Conservation (phyloP, 371 early-diverging fungal species). For the Rhizopus sp. region DNA sequence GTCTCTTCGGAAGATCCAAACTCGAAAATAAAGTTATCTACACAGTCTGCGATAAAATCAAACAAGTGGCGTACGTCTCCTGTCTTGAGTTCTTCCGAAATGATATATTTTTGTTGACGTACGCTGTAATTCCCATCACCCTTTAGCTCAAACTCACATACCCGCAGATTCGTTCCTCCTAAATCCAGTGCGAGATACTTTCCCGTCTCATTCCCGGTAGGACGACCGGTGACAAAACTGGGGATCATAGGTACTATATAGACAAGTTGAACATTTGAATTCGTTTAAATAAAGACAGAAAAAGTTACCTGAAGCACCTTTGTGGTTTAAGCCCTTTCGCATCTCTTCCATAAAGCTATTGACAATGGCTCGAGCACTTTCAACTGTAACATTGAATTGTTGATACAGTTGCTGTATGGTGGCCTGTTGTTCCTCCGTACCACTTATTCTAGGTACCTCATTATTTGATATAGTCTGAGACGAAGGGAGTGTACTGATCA, state of each 20-base stretch:
- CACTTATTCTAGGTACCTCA: conserved; percentile 10
- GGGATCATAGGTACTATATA: conserved; percentile 64
- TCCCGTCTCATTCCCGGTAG: conserved; percentile 83
- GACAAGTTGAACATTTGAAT: too few relatives aligned
- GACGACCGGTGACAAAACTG: conserved; percentile 79
- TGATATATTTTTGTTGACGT: conserved; percentile 26
- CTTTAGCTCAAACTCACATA: conserved; percentile 54
- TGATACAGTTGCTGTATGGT: conserved; percentile 7
- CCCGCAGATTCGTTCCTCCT: conserved; percentile 93
- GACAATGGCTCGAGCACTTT: conserved; percentile 41
- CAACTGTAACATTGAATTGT: conserved; percentile 14
- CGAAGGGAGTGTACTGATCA: too few relatives aligned
- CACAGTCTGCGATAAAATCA: conserved; percentile 88
- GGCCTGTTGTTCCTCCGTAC: conserved; percentile 16
- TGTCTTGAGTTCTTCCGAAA: conserved; percentile 34
- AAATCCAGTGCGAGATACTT: conserved; percentile 89
- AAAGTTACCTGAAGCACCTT: conserved; percentile 50
- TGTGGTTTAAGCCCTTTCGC: conserved; percentile 65
- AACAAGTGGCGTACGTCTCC: conserved; percentile 65
- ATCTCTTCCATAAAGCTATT: conserved; percentile 70
- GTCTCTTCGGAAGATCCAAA: conserved; percentile 22
- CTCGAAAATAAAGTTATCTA: conserved; percentile 72
- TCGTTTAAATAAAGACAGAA: not conserved
- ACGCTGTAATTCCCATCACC: conserved; percentile 56
- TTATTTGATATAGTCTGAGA: too few relatives aligned